Base-by-base conservation (phyloP, 495 filamentous ascomycete species). In the Xylaria telfairii region DNA sequence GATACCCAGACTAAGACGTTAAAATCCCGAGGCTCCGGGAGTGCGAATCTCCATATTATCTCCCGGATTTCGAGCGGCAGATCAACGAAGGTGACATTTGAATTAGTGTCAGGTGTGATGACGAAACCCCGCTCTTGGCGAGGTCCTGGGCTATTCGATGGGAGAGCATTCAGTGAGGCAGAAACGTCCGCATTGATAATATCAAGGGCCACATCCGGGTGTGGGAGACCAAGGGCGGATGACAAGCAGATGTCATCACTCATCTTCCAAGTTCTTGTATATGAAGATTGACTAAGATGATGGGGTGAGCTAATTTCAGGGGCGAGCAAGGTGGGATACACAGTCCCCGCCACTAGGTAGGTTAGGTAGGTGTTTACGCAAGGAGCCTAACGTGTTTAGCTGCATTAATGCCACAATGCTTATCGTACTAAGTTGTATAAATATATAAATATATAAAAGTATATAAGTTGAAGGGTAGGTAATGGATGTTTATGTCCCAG, bases 11-110 rank as follows among this genome's bases (percentile, higher is more conserved):
- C 72, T 1, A 79, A 64, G 2, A 65, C 65, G 53, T 75, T 71
- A 71, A 81, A 77, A 17, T 77, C 61, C 0, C 79, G 75, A 32
- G 72, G 47, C 7, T 68, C 74, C 0, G 77, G 77, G 1, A 81
- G 74, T 0, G 76, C 72, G n/a, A 69, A 67, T 30, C 75, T 34
- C 79, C 79, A 81, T 39, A 81, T 77, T 28, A 77, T 77, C 49
- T 73, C 71, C 12, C 79, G 79, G 5, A 79, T 47, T 47, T 81
- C 77, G 1, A 69, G 41, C 6, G 77, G 79, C 10, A 81, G 61
- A 61, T 73, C 73, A 0, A 67, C 51, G 69, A 81, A 77, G 5
- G 70, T 72, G 39, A 71, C 46, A 15, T n/a, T 10, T 34, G 41
- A 68, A 26, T 6, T 46, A 12, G 66, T 24, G 32, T 26, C 19